phyloP scores from a whole-genome alignment of 768 basidiomycete species.

The Chlorophyllum brunneum region DNA sequence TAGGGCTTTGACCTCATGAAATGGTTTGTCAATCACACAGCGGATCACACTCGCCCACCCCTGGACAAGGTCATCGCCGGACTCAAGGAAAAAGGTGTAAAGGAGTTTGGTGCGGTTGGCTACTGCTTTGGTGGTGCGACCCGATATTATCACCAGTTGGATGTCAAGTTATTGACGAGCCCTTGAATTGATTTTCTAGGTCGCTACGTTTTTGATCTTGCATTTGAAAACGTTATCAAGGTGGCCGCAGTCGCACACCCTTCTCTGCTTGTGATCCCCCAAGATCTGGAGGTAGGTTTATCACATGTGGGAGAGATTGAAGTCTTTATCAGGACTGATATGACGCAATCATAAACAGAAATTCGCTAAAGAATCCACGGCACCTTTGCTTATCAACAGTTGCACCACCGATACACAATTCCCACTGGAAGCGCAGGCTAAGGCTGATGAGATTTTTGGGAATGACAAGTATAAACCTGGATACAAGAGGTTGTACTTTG shows the following conservation, averaged over 20 bases:
- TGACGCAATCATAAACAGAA: constrained; percentile 33
- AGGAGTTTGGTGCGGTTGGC: constrained; percentile 53
- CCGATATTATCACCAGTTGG: not conserved
- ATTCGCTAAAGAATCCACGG: constrained; percentile 40
- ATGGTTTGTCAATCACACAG: constrained; percentile 44
- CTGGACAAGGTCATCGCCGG: constrained; percentile 54
- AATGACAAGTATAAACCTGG: constrained; percentile 41
- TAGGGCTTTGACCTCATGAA: constrained; percentile 33
- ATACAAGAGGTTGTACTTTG: constrained; percentile 46
- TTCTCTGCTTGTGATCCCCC: constrained; percentile 53
- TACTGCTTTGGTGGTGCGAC: constrained; percentile 66
- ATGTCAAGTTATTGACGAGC: not conserved
- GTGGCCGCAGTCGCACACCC: constrained; percentile 56
- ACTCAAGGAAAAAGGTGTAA: constrained; percentile 58
- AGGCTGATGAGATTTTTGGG: constrained; percentile 49
- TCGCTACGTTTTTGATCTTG: constrained; percentile 60
- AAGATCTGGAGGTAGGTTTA: constrained; percentile 57
- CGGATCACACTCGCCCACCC: constrained; percentile 37
- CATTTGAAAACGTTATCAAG: constrained; percentile 48
- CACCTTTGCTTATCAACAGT: constrained; percentile 66
- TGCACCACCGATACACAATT: constrained; percentile 52
- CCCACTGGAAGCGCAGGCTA: constrained; percentile 37
- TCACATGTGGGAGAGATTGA: not conserved
- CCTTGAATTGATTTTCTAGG: constrained; percentile 23
- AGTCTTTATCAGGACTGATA: not conserved